phyloP scores from a whole-genome alignment of 2,329 filamentous ascomycete species.

The Zymoseptoria passerinii region DNA sequence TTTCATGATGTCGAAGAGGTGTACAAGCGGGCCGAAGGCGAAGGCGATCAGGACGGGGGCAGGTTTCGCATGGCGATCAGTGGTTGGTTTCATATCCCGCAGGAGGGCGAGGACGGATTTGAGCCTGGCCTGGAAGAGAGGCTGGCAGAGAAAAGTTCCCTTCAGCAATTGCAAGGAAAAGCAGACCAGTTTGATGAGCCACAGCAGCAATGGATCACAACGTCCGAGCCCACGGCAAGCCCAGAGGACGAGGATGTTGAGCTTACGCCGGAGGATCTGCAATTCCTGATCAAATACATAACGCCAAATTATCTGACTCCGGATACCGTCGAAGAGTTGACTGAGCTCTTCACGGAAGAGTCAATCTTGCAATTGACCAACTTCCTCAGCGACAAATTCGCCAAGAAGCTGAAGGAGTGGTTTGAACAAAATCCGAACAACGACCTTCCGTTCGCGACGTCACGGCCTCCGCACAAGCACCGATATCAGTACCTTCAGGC shows the following conservation, averaged over 20 bases:
- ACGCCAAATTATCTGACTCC: slow-evolving; percentile 85
- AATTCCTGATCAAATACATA: slow-evolving; percentile 86
- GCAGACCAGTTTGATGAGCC: slow-evolving; percentile 84
- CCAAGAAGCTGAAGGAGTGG: slow-evolving; percentile 60
- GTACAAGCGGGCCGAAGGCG: slow-evolving; percentile 56
- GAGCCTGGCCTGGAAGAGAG: slow-evolving; percentile 81
- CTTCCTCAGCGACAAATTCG: slow-evolving; percentile 72
- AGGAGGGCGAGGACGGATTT: slow-evolving; percentile 86
- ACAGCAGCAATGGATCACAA: slow-evolving; percentile 48
- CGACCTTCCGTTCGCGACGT: slow-evolving; percentile 30
- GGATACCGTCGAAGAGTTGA: slow-evolving; percentile 76
- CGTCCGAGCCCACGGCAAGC: slow-evolving; percentile 31
- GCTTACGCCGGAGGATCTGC: slow-evolving; percentile 71
- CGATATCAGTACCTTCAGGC: slow-evolving; percentile 68
- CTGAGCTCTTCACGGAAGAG: slow-evolving; percentile 69
- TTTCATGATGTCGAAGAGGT: slow-evolving; percentile 99
- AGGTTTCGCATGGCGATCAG: slow-evolving; percentile 94
- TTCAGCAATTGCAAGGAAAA: slow-evolving; percentile 87
- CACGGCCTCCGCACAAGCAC: slow-evolving; percentile 88
- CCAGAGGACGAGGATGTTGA: slow-evolving; percentile 55
- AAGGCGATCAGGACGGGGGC: slow-evolving; percentile 60
- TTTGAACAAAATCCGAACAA: slow-evolving; percentile 53
- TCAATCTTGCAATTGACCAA: slow-evolving; percentile 75
- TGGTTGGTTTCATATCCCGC: slow-evolving; percentile 98
- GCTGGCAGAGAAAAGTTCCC: slow-evolving; percentile 77